Evolutionary conservation across 495 filamentous ascomycete genomes (phyloP), one percentile per base, ranked within the genome.

Genomic region (Margaritispora aquatica): DNA sequence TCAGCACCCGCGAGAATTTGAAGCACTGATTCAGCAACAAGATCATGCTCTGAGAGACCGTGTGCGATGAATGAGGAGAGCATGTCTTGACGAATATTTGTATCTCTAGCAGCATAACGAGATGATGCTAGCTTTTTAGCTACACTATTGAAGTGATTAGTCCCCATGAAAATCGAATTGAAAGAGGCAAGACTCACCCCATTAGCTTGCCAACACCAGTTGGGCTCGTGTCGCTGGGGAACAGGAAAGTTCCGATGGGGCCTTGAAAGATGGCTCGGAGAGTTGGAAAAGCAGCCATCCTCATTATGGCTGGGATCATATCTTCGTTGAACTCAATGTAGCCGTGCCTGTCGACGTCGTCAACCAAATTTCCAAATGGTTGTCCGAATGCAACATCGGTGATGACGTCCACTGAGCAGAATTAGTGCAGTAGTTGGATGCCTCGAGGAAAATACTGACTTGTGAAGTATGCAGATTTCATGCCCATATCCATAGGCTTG

Each of bases 1-100:
- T 89, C 85, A 5, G 80, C 77, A 7, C 84, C 85, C 0, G 84
- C 84, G 2, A 85, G 21, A 17, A 77, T 70, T 53, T 74, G 71
- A 19, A 72, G 68, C 20, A 76, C 54, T 10, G 69, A 70, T 55
- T 79, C 75, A 1, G 66, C 65, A 58, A 73, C 67, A 7, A 73
- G 56, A 51, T 80, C 70, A 8, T 69, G 63, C 46, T 69, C 66
- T 2, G 55, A 63, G 17, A 81, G 58, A 21, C 74, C 75, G 41
- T 76, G 65, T 27, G 57, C 7, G 10, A 75, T 54, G 60, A 76
- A 81, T 1, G 73, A 74, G 10, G 70, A 70, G 20, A 80, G 65
- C 70, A 81, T 76, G 50, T 77, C 73, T 34, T 38, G 46, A 13
- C 69, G 52, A 1, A 70, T 51, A 1, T 70, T 61, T 19, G 21